Percentiles rank a stretch among this genome's conserved stretches.
These are phyloP conservation scores for Cladophialophora exuberans DNA, from an alignment of 2,329 filamentous ascomycete genomes.

Conservation along the genomic window DNA sequence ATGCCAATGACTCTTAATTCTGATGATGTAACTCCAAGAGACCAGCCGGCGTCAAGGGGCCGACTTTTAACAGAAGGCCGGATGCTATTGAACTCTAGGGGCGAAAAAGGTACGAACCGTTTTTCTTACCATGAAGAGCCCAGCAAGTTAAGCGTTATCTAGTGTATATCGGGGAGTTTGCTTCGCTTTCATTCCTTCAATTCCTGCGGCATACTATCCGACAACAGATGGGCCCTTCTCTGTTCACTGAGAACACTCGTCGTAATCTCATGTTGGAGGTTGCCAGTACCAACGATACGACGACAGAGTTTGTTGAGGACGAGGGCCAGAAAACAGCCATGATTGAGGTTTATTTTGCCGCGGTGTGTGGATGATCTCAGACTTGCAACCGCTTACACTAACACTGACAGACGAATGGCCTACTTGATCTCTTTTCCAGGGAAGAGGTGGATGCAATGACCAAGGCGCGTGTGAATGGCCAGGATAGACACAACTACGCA, in stretches of 20 bases:
- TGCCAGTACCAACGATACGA: conserved; percentile 42
- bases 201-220: conserved; percentile 53
- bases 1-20: no score
- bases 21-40: conserved; percentile 3
- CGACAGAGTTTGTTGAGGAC: conserved; percentile 40
- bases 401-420: conserved; percentile 43
- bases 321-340: conserved; percentile 39
- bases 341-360: conserved; percentile 38
- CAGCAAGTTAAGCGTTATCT: not conserved
- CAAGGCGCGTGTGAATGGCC: not conserved
- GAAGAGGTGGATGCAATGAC: conserved; percentile 32
- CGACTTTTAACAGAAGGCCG: conserved; percentile 38
- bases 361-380: conserved; percentile 26
- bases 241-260: conserved; percentile 56
- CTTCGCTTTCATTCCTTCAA: conserved; percentile 60
- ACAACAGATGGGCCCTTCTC: conserved; percentile 57
- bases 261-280: conserved; percentile 60
- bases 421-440: conserved; percentile 43
- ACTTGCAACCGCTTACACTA: not conserved
- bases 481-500: conserved; percentile 11
- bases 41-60: conserved; percentile 32
- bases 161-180: conserved; percentile 57
- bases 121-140: not conserved
- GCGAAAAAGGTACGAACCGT: conserved; percentile 51
- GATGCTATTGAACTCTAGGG: conserved; percentile 57